Evolutionary conservation across 768 basidiomycete species (phyloP).

Genomic region (Phanerodontia chrysosporium): DNA sequence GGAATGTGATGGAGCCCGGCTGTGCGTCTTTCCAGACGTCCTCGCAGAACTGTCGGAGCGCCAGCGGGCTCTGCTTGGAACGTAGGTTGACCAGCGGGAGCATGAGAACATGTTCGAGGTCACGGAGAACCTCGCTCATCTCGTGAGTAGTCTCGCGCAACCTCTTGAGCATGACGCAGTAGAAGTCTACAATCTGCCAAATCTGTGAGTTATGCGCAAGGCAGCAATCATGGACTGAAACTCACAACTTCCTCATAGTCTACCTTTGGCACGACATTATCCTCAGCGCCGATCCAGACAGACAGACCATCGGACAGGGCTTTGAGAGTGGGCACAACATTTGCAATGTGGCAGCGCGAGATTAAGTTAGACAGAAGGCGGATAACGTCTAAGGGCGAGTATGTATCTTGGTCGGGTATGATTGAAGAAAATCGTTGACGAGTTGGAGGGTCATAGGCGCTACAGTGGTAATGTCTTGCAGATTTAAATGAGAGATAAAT

Average conservation of each 20-base stretch:
- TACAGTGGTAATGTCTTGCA: not conserved
- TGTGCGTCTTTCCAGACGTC: not conserved
- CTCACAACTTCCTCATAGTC: slow-evolving; percentile 49
- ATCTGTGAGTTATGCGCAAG: not conserved
- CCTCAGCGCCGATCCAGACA: slow-evolving; percentile 51
- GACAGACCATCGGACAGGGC: slow-evolving; percentile 36
- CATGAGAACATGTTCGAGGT: not conserved
- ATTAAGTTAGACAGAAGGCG: not conserved
- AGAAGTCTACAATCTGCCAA: not conserved
- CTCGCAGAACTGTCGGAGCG: not conserved
- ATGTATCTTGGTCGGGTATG: not conserved
- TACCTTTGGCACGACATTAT: slow-evolving; percentile 33
- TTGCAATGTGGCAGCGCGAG: not conserved
- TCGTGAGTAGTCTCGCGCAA: not conserved
- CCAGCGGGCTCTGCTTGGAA: not conserved
- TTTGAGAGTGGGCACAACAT: slow-evolving; percentile 17
- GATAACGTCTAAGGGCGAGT: not conserved
- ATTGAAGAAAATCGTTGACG: slow-evolving; percentile 6
- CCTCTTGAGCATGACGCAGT: not conserved
- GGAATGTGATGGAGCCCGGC: not conserved
- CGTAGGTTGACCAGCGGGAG: not conserved
- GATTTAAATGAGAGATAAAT: slow-evolving; percentile 4
- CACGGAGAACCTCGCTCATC: not conserved
- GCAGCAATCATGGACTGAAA: not conserved
- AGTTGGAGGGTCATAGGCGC: not conserved